Percentiles rank a stretch among this genome's conserved stretches.
These are phyloP conservation scores for Candida stauntonica DNA, from an alignment of 805 yeast genomes.

Conservation along the genomic window DNA sequence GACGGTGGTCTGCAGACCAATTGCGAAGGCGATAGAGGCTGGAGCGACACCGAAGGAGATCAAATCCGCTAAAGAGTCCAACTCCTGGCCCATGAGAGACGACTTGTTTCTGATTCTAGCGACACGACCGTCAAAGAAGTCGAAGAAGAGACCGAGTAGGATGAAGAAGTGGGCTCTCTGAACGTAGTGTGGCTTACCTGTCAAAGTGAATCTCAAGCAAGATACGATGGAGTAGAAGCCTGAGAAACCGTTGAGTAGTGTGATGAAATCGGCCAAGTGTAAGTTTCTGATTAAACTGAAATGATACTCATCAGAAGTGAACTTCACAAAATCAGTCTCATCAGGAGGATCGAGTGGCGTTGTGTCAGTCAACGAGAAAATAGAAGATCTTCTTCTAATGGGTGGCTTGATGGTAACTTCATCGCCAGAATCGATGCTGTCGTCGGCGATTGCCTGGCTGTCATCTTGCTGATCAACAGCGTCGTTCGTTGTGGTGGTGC, in stretches of 20 bases:
- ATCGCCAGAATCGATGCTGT: slow-evolving; percentile 19
- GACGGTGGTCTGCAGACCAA: slow-evolving; percentile 81
- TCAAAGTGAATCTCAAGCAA: slow-evolving; percentile 73
- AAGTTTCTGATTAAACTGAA: slow-evolving; percentile 80
- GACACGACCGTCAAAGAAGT: slow-evolving; percentile 94
- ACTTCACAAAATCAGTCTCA: slow-evolving; percentile 69
- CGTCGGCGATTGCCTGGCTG: slow-evolving; percentile 19
- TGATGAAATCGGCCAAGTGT: slow-evolving; percentile 95
- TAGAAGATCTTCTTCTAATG: slow-evolving; percentile 45
- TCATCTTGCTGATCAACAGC: not conserved
- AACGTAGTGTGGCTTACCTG: slow-evolving; percentile 63
- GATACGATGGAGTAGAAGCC: slow-evolving; percentile 90
- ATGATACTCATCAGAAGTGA: slow-evolving; percentile 80
- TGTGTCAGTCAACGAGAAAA: slow-evolving; percentile 36
- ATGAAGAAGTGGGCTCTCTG: slow-evolving; percentile 89
- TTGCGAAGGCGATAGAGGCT: slow-evolving; percentile 84
- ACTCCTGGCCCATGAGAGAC: slow-evolving; percentile 93
- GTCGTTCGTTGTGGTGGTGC: slow-evolving; percentile 3
- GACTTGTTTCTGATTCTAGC: slow-evolving; percentile 92
- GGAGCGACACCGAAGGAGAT: slow-evolving; percentile 96
- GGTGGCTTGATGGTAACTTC: slow-evolving; percentile 17
- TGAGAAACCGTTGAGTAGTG: slow-evolving; percentile 87
- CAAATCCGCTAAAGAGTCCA: slow-evolving; percentile 94
- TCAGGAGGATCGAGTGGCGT: slow-evolving; percentile 72
- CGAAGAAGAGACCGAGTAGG: slow-evolving; percentile 89